These are phyloP conservation scores for Graphilbum sp. DNA, from an alignment of 2,329 filamentous ascomycete species.

Conservation along the genomic window DNA sequence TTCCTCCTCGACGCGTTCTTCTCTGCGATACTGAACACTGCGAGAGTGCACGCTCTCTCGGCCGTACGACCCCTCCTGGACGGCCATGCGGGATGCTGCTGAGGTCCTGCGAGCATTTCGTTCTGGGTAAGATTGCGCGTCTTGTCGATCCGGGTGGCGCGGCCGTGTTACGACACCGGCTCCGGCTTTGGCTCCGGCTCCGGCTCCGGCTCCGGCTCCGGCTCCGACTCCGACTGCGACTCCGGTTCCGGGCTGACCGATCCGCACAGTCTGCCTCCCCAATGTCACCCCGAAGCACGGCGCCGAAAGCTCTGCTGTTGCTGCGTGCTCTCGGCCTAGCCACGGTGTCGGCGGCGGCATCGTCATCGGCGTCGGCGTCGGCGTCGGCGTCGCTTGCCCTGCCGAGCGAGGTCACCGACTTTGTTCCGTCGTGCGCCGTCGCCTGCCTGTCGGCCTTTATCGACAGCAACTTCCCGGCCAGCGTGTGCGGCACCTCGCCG, in stretches of 20 bases:
- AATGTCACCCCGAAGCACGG: neutral
- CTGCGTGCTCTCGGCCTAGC: neutral
- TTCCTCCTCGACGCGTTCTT: too few relatives aligned
- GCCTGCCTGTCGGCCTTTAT: conserved; percentile 48
- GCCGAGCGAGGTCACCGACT: conserved; percentile 3
- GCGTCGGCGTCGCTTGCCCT: neutral
- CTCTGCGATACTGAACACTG: too few relatives aligned
- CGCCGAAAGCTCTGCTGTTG: neutral
- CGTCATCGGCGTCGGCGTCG: too few relatives aligned
- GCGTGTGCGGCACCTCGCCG: conserved; percentile 29
- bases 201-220: too few relatives aligned
- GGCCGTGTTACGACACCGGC: too few relatives aligned
- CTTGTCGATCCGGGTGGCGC: too few relatives aligned
- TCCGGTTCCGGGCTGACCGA: too few relatives aligned
- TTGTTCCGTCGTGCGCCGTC: conserved; percentile 42
- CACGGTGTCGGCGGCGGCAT: too few relatives aligned
- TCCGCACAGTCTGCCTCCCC: neutral
- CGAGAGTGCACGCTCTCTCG: too few relatives aligned
- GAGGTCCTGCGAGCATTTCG: neutral
- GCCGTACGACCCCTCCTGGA: neutral
- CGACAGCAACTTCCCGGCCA: conserved; percentile 35
- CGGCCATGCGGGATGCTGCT: neutral
- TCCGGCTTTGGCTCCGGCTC: too few relatives aligned
- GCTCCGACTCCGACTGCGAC: too few relatives aligned
- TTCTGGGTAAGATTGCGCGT: too few relatives aligned